Evolutionary conservation across 768 basidiomycete species (phyloP), one percentile per base, ranked within the genome.

Genomic region (Podaxis sp.): DNA sequence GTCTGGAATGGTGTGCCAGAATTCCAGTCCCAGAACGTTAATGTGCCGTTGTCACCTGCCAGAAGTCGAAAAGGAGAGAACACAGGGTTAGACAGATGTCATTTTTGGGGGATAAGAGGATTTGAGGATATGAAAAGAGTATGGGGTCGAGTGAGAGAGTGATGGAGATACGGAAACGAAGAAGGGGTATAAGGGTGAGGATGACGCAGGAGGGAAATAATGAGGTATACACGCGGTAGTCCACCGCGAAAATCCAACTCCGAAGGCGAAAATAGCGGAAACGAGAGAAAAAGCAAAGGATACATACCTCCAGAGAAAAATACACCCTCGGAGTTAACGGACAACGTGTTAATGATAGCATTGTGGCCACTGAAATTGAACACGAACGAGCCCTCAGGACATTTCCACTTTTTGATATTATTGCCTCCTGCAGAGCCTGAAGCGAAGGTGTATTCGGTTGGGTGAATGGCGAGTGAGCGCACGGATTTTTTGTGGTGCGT

Each of bases 401-500:
- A 98, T 70, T 96, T 97, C 96, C 96, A 99, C 74, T 99, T 99
- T 73, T 99, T 99, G 79, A 99, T 98, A 75, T 99, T 99, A 80
- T 98, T 98, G 0, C 96, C 97, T n/a, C 97, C 97, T 0, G 96
- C 92, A 26, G 93, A 95, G 54, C 92, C 97, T 2, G 90, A 91
- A 2, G 95, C 97, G 71, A 99, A 99, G 36, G 90, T 92, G 79
- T 95, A 99, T 70, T 99, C 97, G 3, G 93, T 94, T 1, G 96
- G 96, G 72, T 98, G 96, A 60, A 99, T 88, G 4, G 96, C 92
- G 53, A 99, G 82, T 0, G 96, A 87, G 62, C 97, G 88, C 2
- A 99, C 95, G 13, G 92, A 94, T 75, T 99, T 99, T 77, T 99
- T 99, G 82, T 99, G 97, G 74, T 99, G 97, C n/a, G 97, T 99